Evolutionary conservation across 805 yeast genomes (phyloP), one percentile per base, ranked within the genome.

Genomic region (Kluyveromyces lactis): DNA sequence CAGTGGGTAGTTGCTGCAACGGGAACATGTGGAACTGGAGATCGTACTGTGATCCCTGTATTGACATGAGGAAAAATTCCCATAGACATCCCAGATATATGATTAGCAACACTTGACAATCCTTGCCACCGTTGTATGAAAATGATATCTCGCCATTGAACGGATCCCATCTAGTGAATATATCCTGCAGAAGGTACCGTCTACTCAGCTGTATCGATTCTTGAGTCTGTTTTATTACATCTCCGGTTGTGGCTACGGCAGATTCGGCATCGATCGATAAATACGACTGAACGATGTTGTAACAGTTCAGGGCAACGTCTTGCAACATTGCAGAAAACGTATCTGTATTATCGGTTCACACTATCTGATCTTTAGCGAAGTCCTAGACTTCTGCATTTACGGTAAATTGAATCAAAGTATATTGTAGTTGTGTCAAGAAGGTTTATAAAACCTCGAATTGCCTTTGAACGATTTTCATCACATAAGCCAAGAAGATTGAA

Each of bases 91-190:
- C 80, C 38, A 89, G 62, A 39, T 85, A 76, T 4, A 92, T 54
- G 12, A 86, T 66, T 40, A 92, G 69, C 81, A 90, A 77, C 24
- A 89, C 97, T 34, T 89, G 73, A 52, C 97, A 92, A 63, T 92
- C 98, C 55, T 92, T 92, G 1, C 98, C 98, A 9, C 98, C 98
- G 56, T 92, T 92, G 60, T 82, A 92, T 2, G 95, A 83, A 11
- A 92, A 68, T 0, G 97, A 81, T 3, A 84, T 62, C 42, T 81
- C 79, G 10, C 69, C 64, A 34, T 46, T 47, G 11, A 55, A 42
- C 6, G 63, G 62, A 32, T 52, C 46, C 59, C 63, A 56, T 18
- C 50, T 47, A 2, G 50, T 39, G 33, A 61, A 53, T 5, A 60
- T 51, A 30, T 53, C 56, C 12, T 51, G 39, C 6, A 56, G 29